Conservation (phyloP, 2,329 filamentous ascomycete species). For the Raffaelea deltoideospora region DNA sequence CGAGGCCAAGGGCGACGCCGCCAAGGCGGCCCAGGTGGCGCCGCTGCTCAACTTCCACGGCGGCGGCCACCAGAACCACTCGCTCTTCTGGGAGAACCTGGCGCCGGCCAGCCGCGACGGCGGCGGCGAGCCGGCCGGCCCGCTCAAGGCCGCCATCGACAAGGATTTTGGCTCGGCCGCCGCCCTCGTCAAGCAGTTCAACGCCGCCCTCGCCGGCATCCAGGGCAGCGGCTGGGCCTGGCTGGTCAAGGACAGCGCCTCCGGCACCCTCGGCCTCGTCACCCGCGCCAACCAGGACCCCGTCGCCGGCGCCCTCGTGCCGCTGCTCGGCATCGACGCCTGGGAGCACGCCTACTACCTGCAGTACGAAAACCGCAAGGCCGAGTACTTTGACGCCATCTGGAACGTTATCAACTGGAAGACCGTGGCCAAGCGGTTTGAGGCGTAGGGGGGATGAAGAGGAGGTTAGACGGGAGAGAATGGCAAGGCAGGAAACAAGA, state of each 20-base stretch:
- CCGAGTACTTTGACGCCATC: constrained; percentile 83
- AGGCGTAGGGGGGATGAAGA: constrained; percentile 5
- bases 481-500: no score
- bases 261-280: constrained; percentile 45
- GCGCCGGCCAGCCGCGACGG: constrained; percentile 47
- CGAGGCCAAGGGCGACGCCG: constrained; percentile 43
- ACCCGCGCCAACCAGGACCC: constrained; percentile 81
- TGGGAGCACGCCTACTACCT: constrained; percentile 97
- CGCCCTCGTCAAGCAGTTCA: constrained; percentile 51
- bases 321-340: constrained; percentile 78
- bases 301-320: constrained; percentile 67
- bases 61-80: constrained; percentile 87
- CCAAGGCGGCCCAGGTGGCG: constrained; percentile 32
- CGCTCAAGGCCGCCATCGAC: constrained; percentile 49
- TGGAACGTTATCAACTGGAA: constrained; percentile 98
- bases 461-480: no score
- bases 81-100: constrained; percentile 82
- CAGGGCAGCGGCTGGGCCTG: constrained; percentile 87
- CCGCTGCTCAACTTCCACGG: constrained; percentile 68
- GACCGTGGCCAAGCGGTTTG: constrained; percentile 64
- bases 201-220: constrained; percentile 53
- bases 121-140: constrained; percentile 44
- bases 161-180: constrained; percentile 53
- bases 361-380: constrained; percentile 94
- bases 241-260: constrained; percentile 58